Evolutionary conservation across 352 stramenopile genomes (phyloP), one percentile per base, ranked within the genome.

Genomic region (Globisporangium heterothallicum): DNA sequence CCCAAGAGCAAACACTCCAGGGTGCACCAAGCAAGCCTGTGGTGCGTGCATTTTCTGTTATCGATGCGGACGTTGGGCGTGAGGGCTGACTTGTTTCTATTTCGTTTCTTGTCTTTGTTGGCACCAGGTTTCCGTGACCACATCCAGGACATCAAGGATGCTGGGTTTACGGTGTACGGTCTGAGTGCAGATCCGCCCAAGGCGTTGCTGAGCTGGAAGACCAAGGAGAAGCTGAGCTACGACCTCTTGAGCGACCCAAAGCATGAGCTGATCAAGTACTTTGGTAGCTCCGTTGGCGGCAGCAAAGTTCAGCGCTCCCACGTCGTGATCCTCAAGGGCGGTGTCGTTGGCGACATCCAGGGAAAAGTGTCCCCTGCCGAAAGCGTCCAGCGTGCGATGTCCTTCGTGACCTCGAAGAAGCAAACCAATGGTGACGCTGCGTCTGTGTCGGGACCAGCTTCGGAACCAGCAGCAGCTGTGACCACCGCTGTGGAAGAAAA

Each of bases 1-100:
- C 51, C 84, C 84, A 7, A 68, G 62, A n/a, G 84, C 84, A 26
- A 92, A 92, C 60, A 95, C 84, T 12, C 82, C 82, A 1, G 84
- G 84, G 8, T 95, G 84, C 65, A 95, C 82, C 53, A 95, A 92
- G 58, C 84, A 95, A 55, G 84, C 84, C 12, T 95, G 84, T 43
- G 82, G 79, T 86, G 36, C 8, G 72, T 72, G 22, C 42, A 26
- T 46, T 19, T 47, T 13, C 10, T 30, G 7, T 51, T n/a, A n/a
- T n/a, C n/a, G n/a, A n/a, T n/a, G n/a, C n/a, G n/a, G n/a, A n/a
- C n/a, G n/a, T n/a, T n/a, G n/a, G n/a, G n/a, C n/a, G n/a, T n/a
- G 8, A 40, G 65, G 22, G 51, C 5, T 43, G 7, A 35, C 19
- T 47, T 13, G 25, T 32, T 45, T 7, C n/a, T n/a, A n/a, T n/a